phyloP scores from a whole-genome alignment of 164 flowering plant species.

The grape (Vitis vinifera) region ASM3070453v1 NC_081805.1:23285501-23286000 shows the following conservation, averaged over 20 bases:
- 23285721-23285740: slow-evolving; percentile 16
- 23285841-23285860: too few relatives aligned
- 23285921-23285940: too few relatives aligned
- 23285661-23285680: slow-evolving; percentile 40
- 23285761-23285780: not conserved
- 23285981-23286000: too few relatives aligned
- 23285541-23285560: slow-evolving; percentile 39
- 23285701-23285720: slow-evolving; percentile 36
- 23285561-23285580: slow-evolving; percentile 37
- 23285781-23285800: too few relatives aligned
- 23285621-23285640: slow-evolving; percentile 24
- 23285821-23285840: too few relatives aligned
- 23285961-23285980: too few relatives aligned
- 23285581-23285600: slow-evolving; percentile 25
- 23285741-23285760: not conserved
- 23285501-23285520: slow-evolving; percentile 41
- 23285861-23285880: too few relatives aligned
- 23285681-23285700: slow-evolving; percentile 41
- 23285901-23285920: too few relatives aligned
- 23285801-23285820: too few relatives aligned
- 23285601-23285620: slow-evolving; percentile 27
- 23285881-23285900: too few relatives aligned
- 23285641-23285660: slow-evolving; percentile 43
- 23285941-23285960: too few relatives aligned
- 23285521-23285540: slow-evolving; percentile 41